These are phyloP conservation scores for Fusarium stilboides DNA, from an alignment of 2,329 filamentous ascomycete genomes.

Conservation along the genomic window DNA sequence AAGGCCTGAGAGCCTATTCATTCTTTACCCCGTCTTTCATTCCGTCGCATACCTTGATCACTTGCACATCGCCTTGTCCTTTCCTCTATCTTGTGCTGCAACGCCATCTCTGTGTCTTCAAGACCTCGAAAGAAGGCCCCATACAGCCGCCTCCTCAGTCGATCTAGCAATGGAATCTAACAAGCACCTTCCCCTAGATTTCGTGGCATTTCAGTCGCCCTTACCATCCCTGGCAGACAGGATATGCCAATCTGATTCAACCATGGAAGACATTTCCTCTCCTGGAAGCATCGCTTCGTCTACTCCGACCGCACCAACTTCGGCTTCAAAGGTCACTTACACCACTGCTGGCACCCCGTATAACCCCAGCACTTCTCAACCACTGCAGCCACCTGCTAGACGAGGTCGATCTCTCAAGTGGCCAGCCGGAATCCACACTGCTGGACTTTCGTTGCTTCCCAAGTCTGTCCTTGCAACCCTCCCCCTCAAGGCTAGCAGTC, in stretches of 20 bases:
- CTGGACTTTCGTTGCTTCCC: slow-evolving; percentile 56
- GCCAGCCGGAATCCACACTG: slow-evolving; percentile 49
- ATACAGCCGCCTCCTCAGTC: slow-evolving; percentile 22
- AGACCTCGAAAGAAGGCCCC: slow-evolving; percentile 15
- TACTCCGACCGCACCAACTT: slow-evolving; percentile 42
- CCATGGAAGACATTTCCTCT: slow-evolving; percentile 53
- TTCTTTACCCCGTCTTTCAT: slow-evolving; percentile 32
- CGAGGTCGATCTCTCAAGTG: slow-evolving; percentile 65
- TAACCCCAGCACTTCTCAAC: slow-evolving; percentile 62
- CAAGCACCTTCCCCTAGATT: slow-evolving; percentile 51
- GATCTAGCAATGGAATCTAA: slow-evolving; percentile 48
- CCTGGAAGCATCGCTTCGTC: slow-evolving; percentile 45
- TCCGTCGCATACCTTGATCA: slow-evolving; percentile 17
- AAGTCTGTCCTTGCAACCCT: slow-evolving; percentile 56
- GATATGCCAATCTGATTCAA: slow-evolving; percentile 42
- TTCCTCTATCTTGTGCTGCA: slow-evolving; percentile 26
- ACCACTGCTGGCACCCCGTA: slow-evolving; percentile 72
- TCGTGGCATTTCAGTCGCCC: slow-evolving; percentile 29
- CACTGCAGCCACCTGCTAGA: slow-evolving; percentile 67
- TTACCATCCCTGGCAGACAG: slow-evolving; percentile 38
- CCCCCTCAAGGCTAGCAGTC: slow-evolving; percentile 49
- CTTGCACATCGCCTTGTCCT: slow-evolving; percentile 7
- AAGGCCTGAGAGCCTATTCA: slow-evolving; percentile 30
- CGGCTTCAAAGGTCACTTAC: slow-evolving; percentile 59
- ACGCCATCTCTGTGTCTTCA: slow-evolving; percentile 11